Conservation (phyloP, 352 stramenopile species). For the Pythium myriotylum region DNA sequence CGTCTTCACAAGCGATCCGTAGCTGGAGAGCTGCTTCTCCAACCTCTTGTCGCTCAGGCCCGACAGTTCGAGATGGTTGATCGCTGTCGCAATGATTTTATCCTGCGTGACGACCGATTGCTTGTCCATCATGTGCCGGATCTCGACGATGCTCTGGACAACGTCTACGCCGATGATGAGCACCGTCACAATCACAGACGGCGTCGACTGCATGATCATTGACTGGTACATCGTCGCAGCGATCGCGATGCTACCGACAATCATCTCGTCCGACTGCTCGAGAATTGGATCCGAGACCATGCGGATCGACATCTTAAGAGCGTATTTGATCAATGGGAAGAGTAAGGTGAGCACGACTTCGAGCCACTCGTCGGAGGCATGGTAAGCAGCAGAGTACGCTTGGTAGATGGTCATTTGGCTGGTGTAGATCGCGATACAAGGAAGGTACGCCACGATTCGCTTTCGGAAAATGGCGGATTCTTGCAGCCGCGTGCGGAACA, state of each 20-base stretch:
- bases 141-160: conserved; percentile 3
- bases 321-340: conserved; percentile 14
- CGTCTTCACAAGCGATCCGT: too few species aligned
- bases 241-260: conserved; percentile 6
- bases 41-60: too few species aligned
- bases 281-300: background rate
- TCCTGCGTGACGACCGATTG: conserved; percentile 1
- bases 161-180: conserved; percentile 11
- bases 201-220: conserved; percentile 8
- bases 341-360: background rate
- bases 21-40: too few species aligned
- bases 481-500: background rate
- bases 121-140: conserved; percentile 7
- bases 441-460: background rate
- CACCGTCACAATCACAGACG: background rate
- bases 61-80: too few species aligned
- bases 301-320: background rate
- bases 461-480: background rate
- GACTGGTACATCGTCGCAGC: conserved; percentile 8
- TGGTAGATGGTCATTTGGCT: conserved; percentile 9
- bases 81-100: background rate
- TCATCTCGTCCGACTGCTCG: conserved; percentile 2
- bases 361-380: background rate
- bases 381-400: background rate
- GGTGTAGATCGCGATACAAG: background rate